phyloP scores from a whole-genome alignment of 2,329 filamentous ascomycete genomes.

The Epichloe uncinata region DNA sequence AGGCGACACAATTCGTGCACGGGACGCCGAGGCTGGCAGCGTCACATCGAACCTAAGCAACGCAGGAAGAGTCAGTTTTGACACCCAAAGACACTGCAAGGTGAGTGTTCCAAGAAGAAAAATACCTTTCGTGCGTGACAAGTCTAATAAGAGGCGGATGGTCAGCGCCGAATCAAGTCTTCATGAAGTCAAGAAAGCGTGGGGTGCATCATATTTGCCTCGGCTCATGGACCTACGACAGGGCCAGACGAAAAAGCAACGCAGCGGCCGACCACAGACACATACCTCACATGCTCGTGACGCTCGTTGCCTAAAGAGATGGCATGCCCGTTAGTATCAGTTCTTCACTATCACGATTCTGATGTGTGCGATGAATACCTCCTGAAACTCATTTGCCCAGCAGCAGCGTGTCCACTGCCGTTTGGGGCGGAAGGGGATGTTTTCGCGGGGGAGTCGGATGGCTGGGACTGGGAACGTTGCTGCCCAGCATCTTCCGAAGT shows the following conservation, averaged over 20 bases:
- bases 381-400: constrained; percentile 31
- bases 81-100: background rate
- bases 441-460: constrained; percentile 15
- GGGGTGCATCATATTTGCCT: constrained; percentile 26
- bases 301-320: constrained; percentile 64
- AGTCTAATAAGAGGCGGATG: constrained; percentile 42
- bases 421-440: constrained; percentile 18
- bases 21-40: constrained; percentile 90
- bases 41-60: constrained; percentile 78
- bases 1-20: constrained; percentile 97
- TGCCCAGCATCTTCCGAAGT: constrained; percentile 21
- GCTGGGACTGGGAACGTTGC: constrained; percentile 11
- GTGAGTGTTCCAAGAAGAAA: constrained; percentile 4
- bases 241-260: constrained; percentile 13
- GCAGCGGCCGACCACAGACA: constrained; percentile 18
- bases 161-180: constrained; percentile 13
- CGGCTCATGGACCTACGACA: constrained; percentile 27
- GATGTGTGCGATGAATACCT: constrained; percentile 20
- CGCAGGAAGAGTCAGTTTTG: background rate
- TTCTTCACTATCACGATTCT: background rate
- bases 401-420: constrained; percentile 16
- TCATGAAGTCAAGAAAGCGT: constrained; percentile 16
- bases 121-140: constrained; percentile 92
- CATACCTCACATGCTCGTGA: constrained; percentile 87
- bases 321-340: constrained; percentile 13